A percentile compares a stretch with the other conserved stretches of the same genome.
These are phyloP conservation scores for Xylaria flabelliformis DNA, from an alignment of 495 filamentous ascomycete genomes.

Conservation along the genomic window DNA sequence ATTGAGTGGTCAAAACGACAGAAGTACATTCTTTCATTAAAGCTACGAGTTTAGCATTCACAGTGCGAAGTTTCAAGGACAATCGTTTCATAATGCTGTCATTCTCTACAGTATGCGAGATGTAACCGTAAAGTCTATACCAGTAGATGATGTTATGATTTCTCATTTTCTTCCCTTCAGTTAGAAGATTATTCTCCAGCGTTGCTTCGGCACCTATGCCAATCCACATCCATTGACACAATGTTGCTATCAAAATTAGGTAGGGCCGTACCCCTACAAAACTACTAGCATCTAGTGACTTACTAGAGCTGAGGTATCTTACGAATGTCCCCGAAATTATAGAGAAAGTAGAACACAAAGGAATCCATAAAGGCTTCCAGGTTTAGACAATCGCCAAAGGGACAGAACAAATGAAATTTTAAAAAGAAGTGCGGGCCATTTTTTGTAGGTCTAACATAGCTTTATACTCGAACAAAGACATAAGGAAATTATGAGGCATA, in stretches of 20 bases:
- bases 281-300: neutral
- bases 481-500: neutral
- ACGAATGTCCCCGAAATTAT: neutral
- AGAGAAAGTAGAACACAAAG: neutral
- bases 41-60: neutral
- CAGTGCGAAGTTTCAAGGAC: neutral
- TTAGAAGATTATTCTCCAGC: neutral
- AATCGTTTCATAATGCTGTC: too few relatives aligned
- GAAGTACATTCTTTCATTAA: neutral
- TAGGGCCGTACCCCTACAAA: too few relatives aligned
- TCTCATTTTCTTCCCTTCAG: neutral
- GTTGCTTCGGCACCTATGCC: neutral
- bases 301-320: too few relatives aligned
- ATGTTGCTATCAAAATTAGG: neutral
- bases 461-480: slow-evolving; percentile 7
- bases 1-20: neutral
- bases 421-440: neutral
- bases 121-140: neutral
- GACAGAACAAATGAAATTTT: neutral
- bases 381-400: neutral
- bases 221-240: neutral
- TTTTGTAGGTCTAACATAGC: neutral
- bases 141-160: neutral
- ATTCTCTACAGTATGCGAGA: neutral
- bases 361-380: neutral